Percentiles rank a stretch among this genome's conserved stretches.
phyloP scores from a whole-genome alignment of 768 basidiomycete species.

The Leccinum rimulosum region DNA sequence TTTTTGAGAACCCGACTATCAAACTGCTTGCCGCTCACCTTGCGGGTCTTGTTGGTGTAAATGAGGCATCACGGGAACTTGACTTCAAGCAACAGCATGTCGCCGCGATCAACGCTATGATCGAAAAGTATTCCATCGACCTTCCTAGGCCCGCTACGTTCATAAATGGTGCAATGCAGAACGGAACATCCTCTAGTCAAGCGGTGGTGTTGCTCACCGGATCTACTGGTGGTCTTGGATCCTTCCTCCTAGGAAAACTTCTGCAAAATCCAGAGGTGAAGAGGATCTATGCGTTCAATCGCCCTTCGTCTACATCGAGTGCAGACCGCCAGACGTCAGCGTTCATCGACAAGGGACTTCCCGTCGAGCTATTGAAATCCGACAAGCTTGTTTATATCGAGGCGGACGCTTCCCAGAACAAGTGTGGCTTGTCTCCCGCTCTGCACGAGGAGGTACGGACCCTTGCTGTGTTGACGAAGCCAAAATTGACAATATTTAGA shows the following conservation, averaged over 20 bases:
- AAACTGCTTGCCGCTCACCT: constrained; percentile 5
- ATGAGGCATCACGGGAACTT: neutral
- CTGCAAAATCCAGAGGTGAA: constrained; percentile 21
- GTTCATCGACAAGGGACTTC: constrained; percentile 36
- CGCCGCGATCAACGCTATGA: constrained; percentile 33
- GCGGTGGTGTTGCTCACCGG: constrained; percentile 33
- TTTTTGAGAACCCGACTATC: constrained; percentile 39
- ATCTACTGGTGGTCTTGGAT: constrained; percentile 42
- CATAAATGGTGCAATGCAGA: neutral
- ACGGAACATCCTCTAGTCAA: neutral
- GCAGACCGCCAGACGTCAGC: constrained; percentile 30
- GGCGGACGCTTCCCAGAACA: constrained; percentile 31
- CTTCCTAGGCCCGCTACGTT: neutral
- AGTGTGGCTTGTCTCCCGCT: constrained; percentile 27
- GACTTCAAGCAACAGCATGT: constrained; percentile 2
- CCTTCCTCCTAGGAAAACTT: constrained; percentile 33
- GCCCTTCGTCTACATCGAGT: constrained; percentile 13
- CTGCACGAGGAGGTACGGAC: constrained; percentile 31
- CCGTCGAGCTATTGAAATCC: constrained; percentile 27
- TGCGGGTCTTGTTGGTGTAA: constrained; percentile 4
- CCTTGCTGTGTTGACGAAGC: no score
- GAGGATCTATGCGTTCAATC: constrained; percentile 35
- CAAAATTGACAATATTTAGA: constrained; percentile 2
- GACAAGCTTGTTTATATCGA: constrained; percentile 37
- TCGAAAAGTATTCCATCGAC: neutral